Evolutionary conservation across 495 filamentous ascomycete species (phyloP), one percentile per base, ranked within the genome.

Genomic region (Aspergillus incahuasiensis): DNA sequence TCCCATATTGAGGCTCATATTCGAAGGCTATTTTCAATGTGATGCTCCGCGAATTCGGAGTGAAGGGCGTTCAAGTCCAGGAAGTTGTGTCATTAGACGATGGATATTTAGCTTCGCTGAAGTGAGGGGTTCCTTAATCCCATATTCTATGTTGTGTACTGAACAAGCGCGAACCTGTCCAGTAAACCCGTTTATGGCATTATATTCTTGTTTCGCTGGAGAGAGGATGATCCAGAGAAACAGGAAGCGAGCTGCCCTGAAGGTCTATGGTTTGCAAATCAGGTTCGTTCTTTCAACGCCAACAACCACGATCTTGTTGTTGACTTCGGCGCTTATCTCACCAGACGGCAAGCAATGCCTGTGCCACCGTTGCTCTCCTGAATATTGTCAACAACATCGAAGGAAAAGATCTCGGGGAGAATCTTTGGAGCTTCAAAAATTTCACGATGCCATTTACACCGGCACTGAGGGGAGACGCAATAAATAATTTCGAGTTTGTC

Each of bases 211-310:
- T 92, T 87, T 62, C 81, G 86, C 55, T 90, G 85, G 70, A 73
- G 81, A 41, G 76, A 82, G 55, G 80, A 86, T 56, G 80, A 86
- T 57, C 63, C 72, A 6, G 70, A 79, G 1, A 78, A 81, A 51
- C 75, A 84, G 57, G 79, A 82, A 60, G 66, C 74, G 11, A 77
- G 63, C 39, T 88, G 86, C 56, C 86, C 88, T 0, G 74, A 84
- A 16, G 75, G 85, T 6, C 69, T 96, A 25, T 98, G 94, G 94
- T 97, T 97, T 71, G 91, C 91, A 13, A 97, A 96, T 62, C 94
- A 97, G 74, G 88, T 89, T 60, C 43, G 73, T 56, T 21, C 43
- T 12, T 30, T 12, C 43, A 41, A 22, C 7, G 22, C 15, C 11
- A 47, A 20, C 44, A 7, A n/a, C 28, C 32, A 20, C 22, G 19